Percentiles rank a stretch among this genome's conserved stretches.
These are phyloP conservation scores for Nadsonia commutata DNA, from an alignment of 1,139 yeast genomes.

Conservation along the genomic window DNA sequence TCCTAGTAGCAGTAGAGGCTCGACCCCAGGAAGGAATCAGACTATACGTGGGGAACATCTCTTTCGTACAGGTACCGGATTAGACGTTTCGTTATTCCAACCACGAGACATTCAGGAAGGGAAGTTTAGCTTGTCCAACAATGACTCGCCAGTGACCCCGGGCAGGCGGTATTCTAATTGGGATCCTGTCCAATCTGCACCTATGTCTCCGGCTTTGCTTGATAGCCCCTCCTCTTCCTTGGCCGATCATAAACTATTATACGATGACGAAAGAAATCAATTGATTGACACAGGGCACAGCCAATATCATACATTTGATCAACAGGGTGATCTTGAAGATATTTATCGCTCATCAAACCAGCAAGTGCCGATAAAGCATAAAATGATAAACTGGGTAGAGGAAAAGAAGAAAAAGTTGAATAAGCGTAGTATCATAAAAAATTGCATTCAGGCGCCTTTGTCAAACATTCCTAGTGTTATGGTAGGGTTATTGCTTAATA, in stretches of 20 bases:
- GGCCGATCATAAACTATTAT: too few species aligned
- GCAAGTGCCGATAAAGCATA: not conserved
- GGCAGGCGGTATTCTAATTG: too few species aligned
- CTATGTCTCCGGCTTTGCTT: not conserved
- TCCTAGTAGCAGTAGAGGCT: too few species aligned
- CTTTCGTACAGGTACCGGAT: not conserved
- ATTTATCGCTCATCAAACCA: not conserved
- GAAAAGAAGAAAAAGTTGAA: slow-evolving; percentile 4
- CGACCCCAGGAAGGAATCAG: too few species aligned
- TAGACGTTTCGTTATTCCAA: too few species aligned
- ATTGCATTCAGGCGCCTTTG: slow-evolving; percentile 25
- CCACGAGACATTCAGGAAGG: too few species aligned
- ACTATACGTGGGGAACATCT: too few species aligned
- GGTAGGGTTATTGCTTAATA: slow-evolving; percentile 69
- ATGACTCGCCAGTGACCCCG: too few species aligned
- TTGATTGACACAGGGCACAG: not conserved
- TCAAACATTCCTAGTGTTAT: slow-evolving; percentile 63
- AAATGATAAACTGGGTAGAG: not conserved
- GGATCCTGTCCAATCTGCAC: not conserved
- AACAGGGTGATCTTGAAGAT: not conserved
- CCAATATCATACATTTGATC: slow-evolving; percentile 5
- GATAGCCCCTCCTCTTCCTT: not conserved
- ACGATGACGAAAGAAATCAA: too few species aligned
- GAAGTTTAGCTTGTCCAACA: not conserved
- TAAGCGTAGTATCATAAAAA: slow-evolving; percentile 6